A percentile compares a stretch with the other conserved stretches of the same genome.
Evolutionary conservation across 768 basidiomycete genomes (phyloP).

Genomic region (Boletus rubropictus): DNA sequence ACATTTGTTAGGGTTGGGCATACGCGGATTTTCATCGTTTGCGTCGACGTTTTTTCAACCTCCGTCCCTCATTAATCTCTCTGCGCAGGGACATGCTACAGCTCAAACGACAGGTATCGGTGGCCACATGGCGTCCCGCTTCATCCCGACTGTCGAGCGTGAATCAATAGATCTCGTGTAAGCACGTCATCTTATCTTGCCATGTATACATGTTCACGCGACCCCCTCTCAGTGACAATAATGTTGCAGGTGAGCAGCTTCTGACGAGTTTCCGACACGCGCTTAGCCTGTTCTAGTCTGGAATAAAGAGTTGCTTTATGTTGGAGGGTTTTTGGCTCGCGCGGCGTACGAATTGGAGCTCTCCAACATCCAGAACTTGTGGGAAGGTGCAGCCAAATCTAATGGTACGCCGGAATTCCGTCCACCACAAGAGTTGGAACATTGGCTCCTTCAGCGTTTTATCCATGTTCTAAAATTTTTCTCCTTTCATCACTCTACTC

Average conservation of each 20-base stretch:
- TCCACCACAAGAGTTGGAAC: slow-evolving; percentile 38
- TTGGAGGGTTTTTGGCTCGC: slow-evolving; percentile 11
- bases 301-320: slow-evolving; percentile 63
- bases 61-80: neutral
- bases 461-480: slow-evolving; percentile 86
- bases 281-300: slow-evolving; percentile 46
- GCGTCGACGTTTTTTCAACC: neutral
- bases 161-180: slow-evolving; percentile 14
- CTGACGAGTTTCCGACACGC: neutral
- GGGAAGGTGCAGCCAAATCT: slow-evolving; percentile 42
- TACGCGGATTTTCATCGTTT: slow-evolving; percentile 12
- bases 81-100: slow-evolving; percentile 9
- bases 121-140: slow-evolving; percentile 15
- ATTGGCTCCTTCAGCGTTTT: slow-evolving; percentile 52
- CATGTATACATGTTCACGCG: neutral
- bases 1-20: slow-evolving; percentile 7
- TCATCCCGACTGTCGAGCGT: slow-evolving; percentile 17
- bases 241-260: slow-evolving; percentile 1
- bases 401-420: slow-evolving; percentile 24
- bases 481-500: slow-evolving; percentile 83
- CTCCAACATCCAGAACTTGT: slow-evolving; percentile 33
- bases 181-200: neutral
- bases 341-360: slow-evolving; percentile 11
- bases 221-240: slow-evolving; percentile 5
- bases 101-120: slow-evolving; percentile 13